Evolutionary conservation across 345 rosid genomes (phyloP), one percentile per base, ranked within the genome.

Genomic region (Dipteronia dyeriana): DNA sequence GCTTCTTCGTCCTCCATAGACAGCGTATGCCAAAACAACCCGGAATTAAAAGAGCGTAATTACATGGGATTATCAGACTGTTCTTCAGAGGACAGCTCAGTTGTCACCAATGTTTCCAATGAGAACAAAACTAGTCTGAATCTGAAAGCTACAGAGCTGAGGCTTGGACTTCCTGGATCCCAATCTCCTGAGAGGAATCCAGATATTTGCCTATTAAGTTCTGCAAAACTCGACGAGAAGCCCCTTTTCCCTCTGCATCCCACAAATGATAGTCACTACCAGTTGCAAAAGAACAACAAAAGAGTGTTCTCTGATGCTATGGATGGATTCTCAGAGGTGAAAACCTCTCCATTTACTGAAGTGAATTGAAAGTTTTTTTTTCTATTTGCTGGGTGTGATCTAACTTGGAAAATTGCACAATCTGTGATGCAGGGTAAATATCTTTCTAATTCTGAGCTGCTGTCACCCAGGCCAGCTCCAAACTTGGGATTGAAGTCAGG

Each of bases 101-200:
- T 67, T 0, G 75, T 68, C 63, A 81, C 88, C 12, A 77, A 59
- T 41, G 66, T 39, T 20, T 71, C 84, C 0, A 78, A 71, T 62
- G 89, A 75, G 5, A 70, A 71, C 73, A 83, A 85, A 74, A 82
- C 59, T 66, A 82, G 75, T 79, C 78, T 88, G 76, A 87, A 88
- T 82, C 81, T 88, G 38, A 91, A 87, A 83, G 93, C 91, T 73
- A 89, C 90, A 4, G 95, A 91, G 71, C 80, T 91, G 49, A 85
- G 91, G 78, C 93, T 91, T 23, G 93, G 95, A 39, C 93, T 89
- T 80, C 95, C 93, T 20, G 93, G 95, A 70, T 88, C 90, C n/a
- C 95, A 75, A 66, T 86, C 90, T 16, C 93, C 88, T 6, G 83
- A 82, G 78, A 87, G 91, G 71, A 86, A 79, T 54, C 64, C 67